Evolutionary conservation across 2,329 filamentous ascomycete species (phyloP), one percentile per base, ranked within the genome.

Genomic region (Mariannaea sp.): DNA sequence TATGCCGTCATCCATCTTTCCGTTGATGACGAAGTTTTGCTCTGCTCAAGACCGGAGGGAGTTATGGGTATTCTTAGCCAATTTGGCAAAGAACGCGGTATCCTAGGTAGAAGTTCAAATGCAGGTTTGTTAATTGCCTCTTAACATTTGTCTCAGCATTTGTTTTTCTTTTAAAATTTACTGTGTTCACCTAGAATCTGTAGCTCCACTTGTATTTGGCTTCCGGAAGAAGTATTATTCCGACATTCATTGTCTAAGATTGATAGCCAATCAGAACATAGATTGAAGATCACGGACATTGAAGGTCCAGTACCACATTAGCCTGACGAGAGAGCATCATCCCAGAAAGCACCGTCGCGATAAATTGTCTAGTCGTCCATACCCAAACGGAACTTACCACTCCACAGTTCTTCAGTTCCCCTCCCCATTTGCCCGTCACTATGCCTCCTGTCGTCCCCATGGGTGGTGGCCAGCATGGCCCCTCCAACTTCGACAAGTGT

Each of bases 401-500:
- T 20, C 29, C 20, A 27, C 13, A 12, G n/a, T 19, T 17, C 13
- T 14, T 35, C 33, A 27, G 17, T 14, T 17, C 10, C 32, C 38
- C 22, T 19, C 24, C 12, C 38, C 22, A 33, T 41, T 41, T 22
- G 16, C 30, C 26, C 20, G 17, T 43, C 60, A 67, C 51, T 9
- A 76, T 77, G 75, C 75, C 75, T 70, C 73, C 75, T 36, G 71
- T 77, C 54, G 68, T 74, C 40, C 66, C 70, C 29, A 69, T 75
- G 44, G 70, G 69, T 54, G 72, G 69, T 54, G 72, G 72, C 68
- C 73, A 73, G 56, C 71, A 75, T 64, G 80, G 78, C 60, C 79
- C 76, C 24, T 81, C 80, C 38, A 79, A 74, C 54, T 68, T 80
- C 56, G 81, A 84, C 69, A 84, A 84, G 73, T 71, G 81, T 83